phyloP scores from a whole-genome alignment of 345 rosid species.

The Arabidopsis arenosa region DNA sequence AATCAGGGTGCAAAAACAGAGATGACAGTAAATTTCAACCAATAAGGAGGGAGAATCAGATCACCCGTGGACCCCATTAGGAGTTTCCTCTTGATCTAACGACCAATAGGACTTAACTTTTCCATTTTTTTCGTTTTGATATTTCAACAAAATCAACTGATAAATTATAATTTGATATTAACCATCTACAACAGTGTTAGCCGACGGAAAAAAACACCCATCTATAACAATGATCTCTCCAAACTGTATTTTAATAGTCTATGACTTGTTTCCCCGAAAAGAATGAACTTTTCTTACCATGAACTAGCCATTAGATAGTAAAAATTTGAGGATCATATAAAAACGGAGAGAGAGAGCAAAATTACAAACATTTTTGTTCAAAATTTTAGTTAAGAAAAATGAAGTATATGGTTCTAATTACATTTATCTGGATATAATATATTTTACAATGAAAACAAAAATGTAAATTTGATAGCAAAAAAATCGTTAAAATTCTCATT shows the following conservation, averaged over 20 bases:
- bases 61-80: conserved; percentile 40
- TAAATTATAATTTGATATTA: not conserved
- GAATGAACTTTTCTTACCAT: not conserved
- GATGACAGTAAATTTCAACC: conserved; percentile 50
- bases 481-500: not conserved
- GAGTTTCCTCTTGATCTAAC: not conserved
- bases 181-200: not conserved
- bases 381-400: not conserved
- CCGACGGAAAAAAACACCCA: not conserved
- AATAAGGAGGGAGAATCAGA: conserved; percentile 48
- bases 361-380: not conserved
- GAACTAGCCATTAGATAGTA: not conserved
- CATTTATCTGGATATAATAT: not conserved
- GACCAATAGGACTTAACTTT: not conserved
- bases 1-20: conserved; percentile 40
- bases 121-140: not conserved
- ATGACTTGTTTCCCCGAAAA: not conserved
- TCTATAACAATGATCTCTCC: not conserved
- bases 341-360: not conserved
- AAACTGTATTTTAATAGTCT: not conserved
- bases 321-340: too few relatives aligned
- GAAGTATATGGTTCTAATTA: not conserved
- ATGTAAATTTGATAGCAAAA: not conserved
- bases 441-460: not conserved
- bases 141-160: not conserved